Evolutionary conservation across 495 filamentous ascomycete genomes (phyloP).

Genomic region (Letharia lupina): DNA sequence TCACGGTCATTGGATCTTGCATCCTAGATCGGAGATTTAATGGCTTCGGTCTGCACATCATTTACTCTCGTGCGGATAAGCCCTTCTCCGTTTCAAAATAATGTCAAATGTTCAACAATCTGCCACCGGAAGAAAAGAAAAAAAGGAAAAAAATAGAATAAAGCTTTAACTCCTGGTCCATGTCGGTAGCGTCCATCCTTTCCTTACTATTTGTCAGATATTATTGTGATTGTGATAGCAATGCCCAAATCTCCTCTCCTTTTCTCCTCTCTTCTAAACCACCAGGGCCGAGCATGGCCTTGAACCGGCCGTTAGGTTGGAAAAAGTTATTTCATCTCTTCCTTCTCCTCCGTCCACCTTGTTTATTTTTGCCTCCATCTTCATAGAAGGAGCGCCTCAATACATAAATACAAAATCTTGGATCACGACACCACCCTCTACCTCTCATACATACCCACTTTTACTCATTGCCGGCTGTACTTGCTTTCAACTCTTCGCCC

Average conservation of each 20-base stretch:
- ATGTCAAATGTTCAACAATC: not conserved
- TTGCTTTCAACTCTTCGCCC: not conserved
- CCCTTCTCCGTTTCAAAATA: not conserved
- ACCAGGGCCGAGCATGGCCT: not conserved
- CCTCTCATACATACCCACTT: not conserved
- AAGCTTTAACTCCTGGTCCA: slow-evolving; percentile 2
- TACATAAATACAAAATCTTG: no score
- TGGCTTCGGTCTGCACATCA: not conserved
- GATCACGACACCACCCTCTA: not conserved
- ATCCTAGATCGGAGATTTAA: not conserved
- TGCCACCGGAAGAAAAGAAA: no score
- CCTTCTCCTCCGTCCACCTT: not conserved
- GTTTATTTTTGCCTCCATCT: not conserved
- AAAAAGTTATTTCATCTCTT: not conserved
- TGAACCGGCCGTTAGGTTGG: not conserved
- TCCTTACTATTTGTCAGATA: not conserved
- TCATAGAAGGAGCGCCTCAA: not conserved
- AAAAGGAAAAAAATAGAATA: not conserved
- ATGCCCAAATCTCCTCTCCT: not conserved
- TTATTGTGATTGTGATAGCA: not conserved
- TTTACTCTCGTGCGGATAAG: slow-evolving; percentile 3
- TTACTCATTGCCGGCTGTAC: not conserved
- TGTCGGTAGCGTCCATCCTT: not conserved
- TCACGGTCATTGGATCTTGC: not conserved
- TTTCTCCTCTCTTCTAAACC: not conserved